Base-by-base conservation (phyloP, 139 green algal species). In the Haematococcus lacustris region DNA sequence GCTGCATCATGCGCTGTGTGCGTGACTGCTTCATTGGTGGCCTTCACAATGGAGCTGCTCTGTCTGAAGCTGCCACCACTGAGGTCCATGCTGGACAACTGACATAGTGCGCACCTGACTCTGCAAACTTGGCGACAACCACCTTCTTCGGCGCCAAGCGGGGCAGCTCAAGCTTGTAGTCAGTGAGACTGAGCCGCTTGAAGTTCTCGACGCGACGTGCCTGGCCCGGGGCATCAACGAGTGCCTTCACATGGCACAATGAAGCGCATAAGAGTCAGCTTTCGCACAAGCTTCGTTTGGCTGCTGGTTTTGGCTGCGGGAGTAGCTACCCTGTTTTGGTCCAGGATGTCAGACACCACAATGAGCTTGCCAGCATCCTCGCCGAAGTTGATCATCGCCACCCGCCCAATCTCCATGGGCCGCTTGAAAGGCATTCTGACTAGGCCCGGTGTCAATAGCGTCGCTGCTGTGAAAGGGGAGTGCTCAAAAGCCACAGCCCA, bases 401-500 rank as follows among this genome's bases (percentile, higher is more conserved):
- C 91, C 35, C 96, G 92, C 75, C 96, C 96, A 73, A 99, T 91
- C 83, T 98, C 93, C 33, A 98, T 89, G 71, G 91, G 91, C 57
- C 91, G 78, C 78, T 86, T 88, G 87, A 96, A 97, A 61, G 92
- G 91, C 92, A 97, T 97, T 2, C 32, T 72, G 47, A 39, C 68
- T 25, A 57, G 47, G 13, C 47, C 47, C 21, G 13, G 47, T 21
- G 13, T 57, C 13, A 57, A n/a, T n/a, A n/a, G n/a, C n/a, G n/a
- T n/a, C n/a, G n/a, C n/a, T n/a, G n/a, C n/a, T n/a, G n/a, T n/a
- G n/a, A n/a, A n/a, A n/a, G n/a, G n/a, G n/a, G n/a, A n/a, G n/a
- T n/a, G n/a, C n/a, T n/a, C n/a, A n/a, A n/a, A n/a, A n/a, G n/a
- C n/a, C n/a, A n/a, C n/a, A n/a, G n/a, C n/a, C n/a, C n/a, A n/a